Conservation (phyloP, 2,329 filamentous ascomycete genomes). For the Penicillium vulpinum region DNA sequence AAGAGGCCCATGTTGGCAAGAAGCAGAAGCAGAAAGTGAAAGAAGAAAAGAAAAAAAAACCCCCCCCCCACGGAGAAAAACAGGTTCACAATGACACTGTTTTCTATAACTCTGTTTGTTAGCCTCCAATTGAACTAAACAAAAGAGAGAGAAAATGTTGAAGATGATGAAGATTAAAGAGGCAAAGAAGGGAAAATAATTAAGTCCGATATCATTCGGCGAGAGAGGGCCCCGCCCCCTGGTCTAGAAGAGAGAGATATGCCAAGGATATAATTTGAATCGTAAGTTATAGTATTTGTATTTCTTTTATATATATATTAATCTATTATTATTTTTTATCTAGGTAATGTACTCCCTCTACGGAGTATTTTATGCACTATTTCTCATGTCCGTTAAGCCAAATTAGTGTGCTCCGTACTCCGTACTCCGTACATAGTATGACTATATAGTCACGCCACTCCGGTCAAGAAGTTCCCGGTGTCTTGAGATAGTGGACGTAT, state of each 20-base stretch:
- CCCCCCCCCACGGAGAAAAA: neutral
- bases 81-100: neutral
- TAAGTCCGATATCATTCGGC: slow-evolving; percentile 24
- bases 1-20: slow-evolving; percentile 52
- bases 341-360: neutral
- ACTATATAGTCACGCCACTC: slow-evolving; percentile 12
- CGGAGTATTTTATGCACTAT: neutral
- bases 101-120: slow-evolving; percentile 1
- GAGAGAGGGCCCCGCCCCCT: slow-evolving; percentile 20
- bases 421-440: no score
- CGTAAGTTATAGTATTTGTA: neutral
- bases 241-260: neutral
- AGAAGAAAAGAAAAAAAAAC: neutral
- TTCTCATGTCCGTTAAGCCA: no score
- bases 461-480: slow-evolving; percentile 2
- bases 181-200: slow-evolving; percentile 22
- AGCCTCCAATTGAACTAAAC: neutral
- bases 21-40: neutral
- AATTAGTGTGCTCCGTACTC: no score
- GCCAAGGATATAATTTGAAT: neutral
- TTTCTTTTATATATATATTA: neutral
- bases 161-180: slow-evolving; percentile 1
- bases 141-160: neutral
- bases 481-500: neutral
- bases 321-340: neutral